These are phyloP conservation scores for Patellifolia procumbens DNA, from an alignment of 179 eudicot species.

Conservation along the genomic window DNA sequence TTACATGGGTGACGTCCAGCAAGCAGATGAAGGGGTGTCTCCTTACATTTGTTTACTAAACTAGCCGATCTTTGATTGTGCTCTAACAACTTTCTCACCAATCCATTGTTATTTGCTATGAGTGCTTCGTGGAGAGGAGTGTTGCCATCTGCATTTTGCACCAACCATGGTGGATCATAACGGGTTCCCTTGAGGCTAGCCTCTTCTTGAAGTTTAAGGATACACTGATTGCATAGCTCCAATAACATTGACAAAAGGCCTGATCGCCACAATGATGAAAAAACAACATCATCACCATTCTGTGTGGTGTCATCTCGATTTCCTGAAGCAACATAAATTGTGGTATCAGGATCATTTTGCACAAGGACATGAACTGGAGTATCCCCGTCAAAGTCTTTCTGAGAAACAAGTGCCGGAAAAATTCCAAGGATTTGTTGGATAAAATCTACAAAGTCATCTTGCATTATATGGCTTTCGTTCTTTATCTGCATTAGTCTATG, in stretches of 20 bases:
- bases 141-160: conserved; percentile 2
- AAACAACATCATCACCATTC: not conserved
- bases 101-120: not conserved
- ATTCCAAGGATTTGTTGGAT: not conserved
- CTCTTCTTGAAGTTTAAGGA: not conserved
- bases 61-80: conserved; percentile 1
- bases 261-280: not conserved
- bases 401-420: conserved; percentile 9
- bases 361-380: conserved; percentile 19
- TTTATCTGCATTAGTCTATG: not conserved
- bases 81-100: not conserved
- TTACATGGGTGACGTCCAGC: not conserved
- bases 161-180: conserved; percentile 9
- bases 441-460: conserved; percentile 3
- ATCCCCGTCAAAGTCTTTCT: not conserved
- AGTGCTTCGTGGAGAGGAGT: conserved; percentile 16
- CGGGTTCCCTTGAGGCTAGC: too few relatives aligned
- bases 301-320: not conserved
- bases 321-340: not conserved
- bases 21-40: conserved; percentile 28
- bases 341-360: not conserved
- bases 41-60: conserved; percentile 13
- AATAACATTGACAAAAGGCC: not conserved
- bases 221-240: not conserved
- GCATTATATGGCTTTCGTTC: not conserved